Conservation (phyloP, 1,284 basidiomycete genomes). For the Rhodotorula sp. region DNA sequence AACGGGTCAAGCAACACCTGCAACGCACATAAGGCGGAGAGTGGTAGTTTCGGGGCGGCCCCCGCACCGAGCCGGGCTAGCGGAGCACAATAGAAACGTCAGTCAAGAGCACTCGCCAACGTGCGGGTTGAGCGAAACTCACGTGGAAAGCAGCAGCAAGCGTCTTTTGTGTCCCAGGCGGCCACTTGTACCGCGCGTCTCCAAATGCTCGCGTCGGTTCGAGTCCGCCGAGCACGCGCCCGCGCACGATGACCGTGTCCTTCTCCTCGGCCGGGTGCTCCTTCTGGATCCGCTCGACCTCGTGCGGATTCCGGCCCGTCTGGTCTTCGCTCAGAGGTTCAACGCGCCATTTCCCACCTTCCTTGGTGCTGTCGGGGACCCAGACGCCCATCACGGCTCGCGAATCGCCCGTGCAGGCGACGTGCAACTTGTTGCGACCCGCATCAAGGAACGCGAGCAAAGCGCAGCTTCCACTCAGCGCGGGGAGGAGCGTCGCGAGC, state of each 20-base stretch:
- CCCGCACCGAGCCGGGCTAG: conserved; percentile 36
- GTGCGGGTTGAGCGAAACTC: background rate
- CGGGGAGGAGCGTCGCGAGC: conserved; percentile 67
- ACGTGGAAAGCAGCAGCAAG: conserved; percentile 50
- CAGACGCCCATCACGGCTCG: conserved; percentile 94
- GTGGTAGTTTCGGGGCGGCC: conserved; percentile 52
- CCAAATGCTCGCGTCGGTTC: conserved; percentile 79
- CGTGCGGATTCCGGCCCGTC: conserved; percentile 85
- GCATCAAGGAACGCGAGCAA: conserved; percentile 82
- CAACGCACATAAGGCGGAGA: conserved; percentile 87
- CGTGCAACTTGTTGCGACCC: conserved; percentile 72
- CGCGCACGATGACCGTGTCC: conserved; percentile 76
- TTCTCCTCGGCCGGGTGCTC: conserved; percentile 86
- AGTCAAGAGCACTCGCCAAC: too few species aligned
- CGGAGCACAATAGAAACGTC: background rate
- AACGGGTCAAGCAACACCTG: too few species aligned
- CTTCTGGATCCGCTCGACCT: conserved; percentile 67
- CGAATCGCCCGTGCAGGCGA: conserved; percentile 91
- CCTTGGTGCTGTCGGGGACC: conserved; percentile 60
- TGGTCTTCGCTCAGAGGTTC: conserved; percentile 94
- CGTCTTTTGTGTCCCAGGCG: conserved; percentile 49
- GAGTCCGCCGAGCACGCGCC: conserved; percentile 85
- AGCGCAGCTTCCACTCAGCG: conserved; percentile 80
- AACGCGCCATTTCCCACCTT: conserved; percentile 69
- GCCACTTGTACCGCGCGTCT: conserved; percentile 88